These are phyloP conservation scores for Fusarium sambucinum DNA, from an alignment of 2,329 filamentous ascomycete species.

Conservation along the genomic window DNA sequence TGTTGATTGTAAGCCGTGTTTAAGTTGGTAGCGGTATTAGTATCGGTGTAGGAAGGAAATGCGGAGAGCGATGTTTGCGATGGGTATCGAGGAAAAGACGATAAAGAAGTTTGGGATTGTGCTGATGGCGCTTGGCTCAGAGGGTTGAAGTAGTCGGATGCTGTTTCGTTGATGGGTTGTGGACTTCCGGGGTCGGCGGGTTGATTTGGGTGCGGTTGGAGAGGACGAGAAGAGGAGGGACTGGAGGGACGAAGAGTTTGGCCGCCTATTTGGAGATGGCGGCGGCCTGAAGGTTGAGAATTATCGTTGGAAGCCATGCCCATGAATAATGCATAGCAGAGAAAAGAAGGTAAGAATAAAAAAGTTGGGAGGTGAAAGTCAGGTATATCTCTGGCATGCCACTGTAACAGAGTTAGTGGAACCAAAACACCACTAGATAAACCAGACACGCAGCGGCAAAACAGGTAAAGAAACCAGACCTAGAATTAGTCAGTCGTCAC, in stretches of 20 bases:
- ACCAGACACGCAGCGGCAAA: neutral
- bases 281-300: constrained; percentile 40
- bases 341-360: neutral
- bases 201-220: constrained; percentile 2
- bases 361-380: neutral
- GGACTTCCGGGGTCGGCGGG: constrained; percentile 37
- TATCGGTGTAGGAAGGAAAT: constrained; percentile 25
- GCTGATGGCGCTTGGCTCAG: constrained; percentile 38
- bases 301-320: constrained; percentile 42
- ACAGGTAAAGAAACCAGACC: no score
- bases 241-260: constrained; percentile 30
- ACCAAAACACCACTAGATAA: neutral
- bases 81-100: constrained; percentile 24
- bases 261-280: constrained; percentile 28
- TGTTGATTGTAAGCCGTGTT: constrained; percentile 4
- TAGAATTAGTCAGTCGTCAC: constrained; percentile 39
- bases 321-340: constrained; percentile 23
- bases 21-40: neutral
- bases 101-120: constrained; percentile 41
- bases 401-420: neutral
- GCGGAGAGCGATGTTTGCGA: constrained; percentile 29
- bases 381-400: neutral
- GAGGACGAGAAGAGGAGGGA: constrained; percentile 1
- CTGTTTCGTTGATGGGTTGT: constrained; percentile 39
- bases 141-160: constrained; percentile 44